Base-by-base conservation (phyloP, 2,329 filamentous ascomycete species). In the Stylonectria norvegica region DNA sequence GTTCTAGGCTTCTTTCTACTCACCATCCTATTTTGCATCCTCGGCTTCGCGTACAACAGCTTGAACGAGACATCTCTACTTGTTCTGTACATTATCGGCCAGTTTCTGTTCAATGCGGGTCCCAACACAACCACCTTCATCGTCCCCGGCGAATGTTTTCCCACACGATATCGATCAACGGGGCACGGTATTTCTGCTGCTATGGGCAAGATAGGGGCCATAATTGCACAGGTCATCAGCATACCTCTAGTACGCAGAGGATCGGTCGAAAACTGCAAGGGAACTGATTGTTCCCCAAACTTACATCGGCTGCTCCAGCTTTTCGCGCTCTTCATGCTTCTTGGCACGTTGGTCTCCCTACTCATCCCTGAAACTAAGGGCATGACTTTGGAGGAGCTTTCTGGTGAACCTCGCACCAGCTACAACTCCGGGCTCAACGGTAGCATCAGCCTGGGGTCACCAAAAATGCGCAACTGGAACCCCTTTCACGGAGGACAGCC, bases 341-440 rank as follows among this genome's bases (percentile, higher is more conserved):
- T 76, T 36, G 87, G 87, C 23, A 76, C 78, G 33, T 64, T 87
- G 33, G 79, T 79, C 3, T 81, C 82, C 1, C 67, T 89, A 4
- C 66, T 91, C n/a, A 81, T 90, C 16, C 85, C 85, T 0, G 86
- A 89, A 66, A 89, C 83, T 0, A 89, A 85, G 67, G 75, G 83
- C 1, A 73, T 80, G 60, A 88, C 85, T 0, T 69, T 93, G 29
- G 87, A 89, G 58, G 76, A 83, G 48, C 66, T 89, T 12, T 75
- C 81, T 2, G 83, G 82, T 8, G 84, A 88, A 60, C 69, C 77
- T 3, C 75, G 79, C 2, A 81, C 80, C 15, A 82, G 69, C 20
- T 75, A 76, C 51, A 73, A 76, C 38, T 62, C 69, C 4, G 72
- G 71, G 20, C 69, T 70, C 33, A 75, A 74, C 53, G 72, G 72